Evolutionary conservation across 2,329 filamentous ascomycete genomes (phyloP).

Genomic region (Pseudofabraea citricarpa): DNA sequence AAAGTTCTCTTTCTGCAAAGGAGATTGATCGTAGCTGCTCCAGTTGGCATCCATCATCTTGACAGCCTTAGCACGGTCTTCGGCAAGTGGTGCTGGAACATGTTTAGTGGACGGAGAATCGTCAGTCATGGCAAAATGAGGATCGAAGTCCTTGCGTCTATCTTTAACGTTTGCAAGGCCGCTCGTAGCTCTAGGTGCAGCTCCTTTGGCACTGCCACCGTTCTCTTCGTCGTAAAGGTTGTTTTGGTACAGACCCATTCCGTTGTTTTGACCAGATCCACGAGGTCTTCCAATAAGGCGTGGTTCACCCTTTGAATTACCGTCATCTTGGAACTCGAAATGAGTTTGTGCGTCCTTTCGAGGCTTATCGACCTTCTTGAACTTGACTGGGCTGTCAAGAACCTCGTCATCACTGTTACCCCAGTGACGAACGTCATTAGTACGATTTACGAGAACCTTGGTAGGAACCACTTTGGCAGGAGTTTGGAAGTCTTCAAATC

Average conservation of each 20-base stretch:
- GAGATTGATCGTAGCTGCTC: slow-evolving; percentile 51
- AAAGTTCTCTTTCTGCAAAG: slow-evolving; percentile 39
- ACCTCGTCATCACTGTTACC: slow-evolving; percentile 64
- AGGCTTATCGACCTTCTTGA: slow-evolving; percentile 56
- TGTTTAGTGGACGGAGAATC: slow-evolving; percentile 47
- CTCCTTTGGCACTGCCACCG: slow-evolving; percentile 16
- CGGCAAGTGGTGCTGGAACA: slow-evolving; percentile 41
- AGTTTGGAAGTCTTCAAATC: slow-evolving; percentile 82
- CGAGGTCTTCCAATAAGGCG: slow-evolving; percentile 41
- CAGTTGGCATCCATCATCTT: slow-evolving; percentile 69
- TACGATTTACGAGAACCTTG: slow-evolving; percentile 49
- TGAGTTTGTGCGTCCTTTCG: slow-evolving; percentile 78
- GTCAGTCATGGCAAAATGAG: slow-evolving; percentile 75
- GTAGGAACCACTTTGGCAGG: slow-evolving; percentile 65
- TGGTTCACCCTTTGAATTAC: slow-evolving; percentile 49
- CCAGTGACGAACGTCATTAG: slow-evolving; percentile 73
- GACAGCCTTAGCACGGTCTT: slow-evolving; percentile 63
- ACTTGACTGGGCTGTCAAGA: slow-evolving; percentile 51
- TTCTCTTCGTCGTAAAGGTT: slow-evolving; percentile 60
- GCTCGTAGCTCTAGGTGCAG: slow-evolving; percentile 16
- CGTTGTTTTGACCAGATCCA: slow-evolving; percentile 60
- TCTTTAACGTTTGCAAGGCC: slow-evolving; percentile 68
- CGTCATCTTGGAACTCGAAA: slow-evolving; percentile 79
- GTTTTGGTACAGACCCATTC: slow-evolving; percentile 71
- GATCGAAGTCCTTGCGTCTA: slow-evolving; percentile 70